Base-by-base conservation (phyloP, 768 basidiomycete genomes). In the Agaricus sinodeliciosus region DNA sequence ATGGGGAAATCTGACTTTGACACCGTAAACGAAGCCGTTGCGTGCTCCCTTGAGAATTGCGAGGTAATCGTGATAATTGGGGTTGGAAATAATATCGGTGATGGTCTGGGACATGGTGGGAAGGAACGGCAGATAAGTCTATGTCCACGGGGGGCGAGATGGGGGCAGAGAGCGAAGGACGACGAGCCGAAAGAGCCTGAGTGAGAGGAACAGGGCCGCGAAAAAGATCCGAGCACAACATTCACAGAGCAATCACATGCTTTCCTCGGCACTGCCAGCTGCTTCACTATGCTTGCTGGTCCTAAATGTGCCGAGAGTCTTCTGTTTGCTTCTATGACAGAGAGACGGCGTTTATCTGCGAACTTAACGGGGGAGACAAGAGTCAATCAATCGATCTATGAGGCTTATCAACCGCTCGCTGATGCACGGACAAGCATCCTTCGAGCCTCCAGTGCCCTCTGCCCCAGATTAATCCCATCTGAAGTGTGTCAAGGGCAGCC, bases 21-120 rank as follows among this genome's bases (percentile, higher is more conserved):
- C 87, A 35, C 91, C 91, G 60, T 93, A 94, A 8, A 93, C 87
- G 55, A 92, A 79, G 4, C 92, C 92, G 64, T 93, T 93, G 39
- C 91, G 80, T 28, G 92, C 90, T 41, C 96, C 95, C 67, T 99
- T 99, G 64, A 98, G 69, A 61, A 99, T 87, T 22, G 91, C 88
- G 42, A 98, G 80, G 61, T 88, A 84, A 65, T 96, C 94, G 65
- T 95, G 94, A 59, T 85, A 87, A 28, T 78, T 78, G 11, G 94
- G 94, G 65, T 88, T 75, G 40, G 73, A 62, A 58, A 86, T 71
- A 57, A 82, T 68, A n/a, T 71, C 69, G 55, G 76, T 67, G 43
- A 78, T 56, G 42, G 71, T 55, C 34, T 40, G 26, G 31, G 52
- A 41, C 52, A 54, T 54, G 37, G 7, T 46, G 27, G 47, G 34